Base-by-base conservation (phyloP, 768 basidiomycete genomes). In the Kwoniella pini region DNA sequence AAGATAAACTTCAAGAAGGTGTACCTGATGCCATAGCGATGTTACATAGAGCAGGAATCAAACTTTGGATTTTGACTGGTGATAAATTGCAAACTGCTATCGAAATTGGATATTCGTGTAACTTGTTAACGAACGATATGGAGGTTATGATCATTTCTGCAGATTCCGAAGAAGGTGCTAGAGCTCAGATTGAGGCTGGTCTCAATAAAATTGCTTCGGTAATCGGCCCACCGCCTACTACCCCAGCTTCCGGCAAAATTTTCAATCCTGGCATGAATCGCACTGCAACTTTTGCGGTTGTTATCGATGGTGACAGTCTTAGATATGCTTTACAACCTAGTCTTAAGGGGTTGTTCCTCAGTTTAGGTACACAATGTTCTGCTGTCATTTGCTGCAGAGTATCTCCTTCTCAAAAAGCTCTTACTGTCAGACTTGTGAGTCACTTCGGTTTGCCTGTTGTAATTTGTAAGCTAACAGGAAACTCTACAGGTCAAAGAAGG, bases 51-150 rank as follows among this genome's bases (percentile, higher is more conserved):
- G 95, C 95, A 1, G 95, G 95, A 12, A 96, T 99, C 81, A 99
- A 97, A 80, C 78, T 99, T 1, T 99, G 95, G 95, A 95, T 98
- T 77, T 80, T 97, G 49, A 98, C 95, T 33, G 93, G 94, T 26
- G 95, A 99, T 80, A 99, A 99, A 79, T 82, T 97, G 0, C 94
- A 98, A 78, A 99, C 95, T 0, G 95, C 95, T 13, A 97, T 99
- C 73, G 95, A 97, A 77, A 98, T 99, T 64, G 95, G 90, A 11
- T 98, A 90, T 83, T 89, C 87, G 69, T 96, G 95, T 80, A 98
- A 97, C 75, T 81, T 98, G 17, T 84, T 98, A 62, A 94, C 95
- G 80, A 86, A 82, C 72, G 87, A 89, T 61, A 97, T 95, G 93
- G 94, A 97, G 59, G 80, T 98, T 59, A 96, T 98, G 92, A 97